These are phyloP conservation scores for Abrus precatorius DNA, from an alignment of 306 rosid genomes.

Conservation along the genomic window DNA sequence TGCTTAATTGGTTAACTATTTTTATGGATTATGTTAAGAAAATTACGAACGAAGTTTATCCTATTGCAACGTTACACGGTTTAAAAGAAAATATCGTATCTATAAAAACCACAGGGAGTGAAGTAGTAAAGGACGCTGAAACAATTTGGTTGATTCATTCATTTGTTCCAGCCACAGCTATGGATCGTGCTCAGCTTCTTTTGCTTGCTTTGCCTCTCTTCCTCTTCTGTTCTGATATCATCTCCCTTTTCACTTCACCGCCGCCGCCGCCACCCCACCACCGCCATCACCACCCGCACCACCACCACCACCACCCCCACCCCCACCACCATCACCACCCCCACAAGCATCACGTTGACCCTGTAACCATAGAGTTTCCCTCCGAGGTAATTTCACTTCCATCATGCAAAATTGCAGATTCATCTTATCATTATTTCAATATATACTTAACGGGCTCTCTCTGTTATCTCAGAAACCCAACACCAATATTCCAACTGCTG, in stretches of 20 bases:
- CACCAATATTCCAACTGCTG: constrained; percentile 51
- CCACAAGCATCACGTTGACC: constrained; percentile 49
- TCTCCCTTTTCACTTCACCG: constrained; percentile 57
- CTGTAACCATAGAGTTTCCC: constrained; percentile 32
- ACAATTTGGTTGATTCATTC: too few relatives aligned
- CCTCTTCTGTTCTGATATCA: constrained; percentile 68
- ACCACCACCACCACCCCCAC: constrained; percentile 50
- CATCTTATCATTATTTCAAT: neutral
- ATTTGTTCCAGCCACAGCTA: neutral
- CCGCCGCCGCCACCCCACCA: constrained; percentile 58
- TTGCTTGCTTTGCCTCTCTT: constrained; percentile 71
- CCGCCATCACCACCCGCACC: constrained; percentile 41
- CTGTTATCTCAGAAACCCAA: constrained; percentile 56
- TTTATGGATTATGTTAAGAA: too few relatives aligned
- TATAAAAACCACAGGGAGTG: too few relatives aligned
- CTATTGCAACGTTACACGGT: too few relatives aligned
- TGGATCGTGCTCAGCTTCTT: constrained; percentile 75
- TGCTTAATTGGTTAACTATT: too few relatives aligned
- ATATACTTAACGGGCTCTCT: neutral
- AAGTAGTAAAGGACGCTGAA: too few relatives aligned
- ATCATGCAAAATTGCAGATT: neutral
- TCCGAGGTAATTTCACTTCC: constrained; percentile 47
- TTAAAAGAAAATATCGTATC: too few relatives aligned
- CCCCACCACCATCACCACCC: constrained; percentile 49
- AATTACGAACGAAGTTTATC: too few relatives aligned